Evolutionary conservation across 2,329 filamentous ascomycete species (phyloP).

Genomic region (Colletotrichum horii): DNA sequence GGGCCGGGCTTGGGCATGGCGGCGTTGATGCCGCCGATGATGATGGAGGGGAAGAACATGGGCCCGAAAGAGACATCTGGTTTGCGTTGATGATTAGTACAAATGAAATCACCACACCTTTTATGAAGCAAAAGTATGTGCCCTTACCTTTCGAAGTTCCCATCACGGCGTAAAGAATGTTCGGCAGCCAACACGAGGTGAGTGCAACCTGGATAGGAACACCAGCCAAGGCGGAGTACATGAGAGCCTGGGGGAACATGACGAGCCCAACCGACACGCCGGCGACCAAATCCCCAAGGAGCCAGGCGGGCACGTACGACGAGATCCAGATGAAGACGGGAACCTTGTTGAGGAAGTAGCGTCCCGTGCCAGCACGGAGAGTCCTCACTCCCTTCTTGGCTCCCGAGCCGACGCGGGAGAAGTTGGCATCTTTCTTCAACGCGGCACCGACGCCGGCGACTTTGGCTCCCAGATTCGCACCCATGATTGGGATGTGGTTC

Average conservation of each 20-base stretch:
- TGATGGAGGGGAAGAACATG: neutral
- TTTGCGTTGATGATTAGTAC: rapidly evolving
- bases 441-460: neutral
- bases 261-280: neutral
- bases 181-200: neutral
- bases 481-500: neutral
- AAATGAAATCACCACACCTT: rapidly evolving
- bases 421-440: neutral
- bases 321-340: neutral
- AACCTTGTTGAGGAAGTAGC: neutral
- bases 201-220: neutral
- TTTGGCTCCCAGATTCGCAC: neutral
- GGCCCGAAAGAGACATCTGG: neutral
- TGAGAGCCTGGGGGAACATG: neutral
- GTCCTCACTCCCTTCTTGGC: neutral
- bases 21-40: neutral
- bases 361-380: neutral
- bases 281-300: neutral
- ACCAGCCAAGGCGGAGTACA: neutral
- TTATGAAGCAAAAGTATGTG: neutral
- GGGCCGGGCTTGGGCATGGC: neutral
- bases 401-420: neutral
- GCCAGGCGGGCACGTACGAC: neutral
- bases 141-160: neutral
- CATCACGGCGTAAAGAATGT: neutral